These are phyloP conservation scores for Marasmius sp. DNA, from an alignment of 1,284 basidiomycete genomes.

Conservation along the genomic window DNA sequence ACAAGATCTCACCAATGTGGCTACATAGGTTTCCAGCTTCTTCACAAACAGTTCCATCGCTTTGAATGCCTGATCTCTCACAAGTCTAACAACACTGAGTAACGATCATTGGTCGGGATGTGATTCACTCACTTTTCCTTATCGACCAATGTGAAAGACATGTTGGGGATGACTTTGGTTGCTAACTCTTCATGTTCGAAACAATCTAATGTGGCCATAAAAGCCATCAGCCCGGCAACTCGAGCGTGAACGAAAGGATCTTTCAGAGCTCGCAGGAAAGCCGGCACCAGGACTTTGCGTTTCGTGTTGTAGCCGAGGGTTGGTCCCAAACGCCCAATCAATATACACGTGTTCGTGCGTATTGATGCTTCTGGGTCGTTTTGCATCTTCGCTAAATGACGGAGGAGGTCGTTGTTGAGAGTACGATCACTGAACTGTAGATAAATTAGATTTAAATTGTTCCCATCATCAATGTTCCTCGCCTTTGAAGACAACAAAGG, in stretches of 20 bases:
- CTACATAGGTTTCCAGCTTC: slow-evolving; percentile 77
- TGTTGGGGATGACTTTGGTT: slow-evolving; percentile 83
- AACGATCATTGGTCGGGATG: background rate
- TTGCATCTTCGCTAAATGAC: slow-evolving; percentile 92
- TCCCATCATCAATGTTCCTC: background rate
- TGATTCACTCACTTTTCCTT: slow-evolving; percentile 75
- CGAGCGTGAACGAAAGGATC: slow-evolving; percentile 93
- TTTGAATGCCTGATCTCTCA: slow-evolving; percentile 93
- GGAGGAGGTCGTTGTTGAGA: slow-evolving; percentile 95
- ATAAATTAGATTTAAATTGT: background rate
- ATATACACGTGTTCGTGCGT: slow-evolving; percentile 96
- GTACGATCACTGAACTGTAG: slow-evolving; percentile 86
- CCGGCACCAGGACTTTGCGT: slow-evolving; percentile 93
- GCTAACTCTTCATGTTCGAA: slow-evolving; percentile 91
- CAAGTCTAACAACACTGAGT: slow-evolving; percentile 51
- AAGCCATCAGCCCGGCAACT: slow-evolving; percentile 93
- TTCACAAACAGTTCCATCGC: slow-evolving; percentile 86
- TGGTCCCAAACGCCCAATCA: slow-evolving; percentile 90
- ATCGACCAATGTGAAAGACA: slow-evolving; percentile 81
- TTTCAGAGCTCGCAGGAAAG: slow-evolving; percentile 88
- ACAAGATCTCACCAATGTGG: slow-evolving; percentile 64
- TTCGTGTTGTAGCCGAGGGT: slow-evolving; percentile 86
- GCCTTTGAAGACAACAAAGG: slow-evolving; percentile 86
- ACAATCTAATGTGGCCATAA: slow-evolving; percentile 93
- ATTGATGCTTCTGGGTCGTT: slow-evolving; percentile 92